Evolutionary conservation across 495 filamentous ascomycete species (phyloP).

Genomic region (Filosporella fistucella): DNA sequence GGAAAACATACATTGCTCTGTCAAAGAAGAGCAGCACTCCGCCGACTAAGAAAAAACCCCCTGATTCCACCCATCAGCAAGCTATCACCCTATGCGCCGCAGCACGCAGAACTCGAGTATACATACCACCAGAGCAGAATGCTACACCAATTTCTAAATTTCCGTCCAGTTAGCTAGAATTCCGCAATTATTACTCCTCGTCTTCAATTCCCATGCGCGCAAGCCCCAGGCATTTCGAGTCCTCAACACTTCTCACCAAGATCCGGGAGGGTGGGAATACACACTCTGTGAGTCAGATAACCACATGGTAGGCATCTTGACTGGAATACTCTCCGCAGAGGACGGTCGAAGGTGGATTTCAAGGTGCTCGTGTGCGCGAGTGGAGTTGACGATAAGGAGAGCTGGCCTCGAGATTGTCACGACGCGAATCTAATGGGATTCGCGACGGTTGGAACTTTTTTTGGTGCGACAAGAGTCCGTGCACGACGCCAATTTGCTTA

Average conservation of each 20-base stretch:
- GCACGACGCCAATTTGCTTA: too few species aligned
- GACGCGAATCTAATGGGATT: conserved; percentile 5
- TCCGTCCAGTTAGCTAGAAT: conserved; percentile 8
- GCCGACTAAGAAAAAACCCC: conserved; percentile 87
- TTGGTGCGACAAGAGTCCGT: too few species aligned
- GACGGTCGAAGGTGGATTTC: background rate
- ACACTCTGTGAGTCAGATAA: conserved; percentile 92
- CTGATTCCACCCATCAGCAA: conserved; percentile 34
- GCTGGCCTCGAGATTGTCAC: conserved; percentile 8
- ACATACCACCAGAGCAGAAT: conserved; percentile 93
- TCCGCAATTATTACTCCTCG: background rate
- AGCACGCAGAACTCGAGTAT: conserved; percentile 22
- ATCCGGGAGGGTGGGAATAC: conserved; percentile 24
- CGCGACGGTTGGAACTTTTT: too few species aligned
- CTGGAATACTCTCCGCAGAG: background rate
- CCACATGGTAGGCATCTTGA: conserved; percentile 66
- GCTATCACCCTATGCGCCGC: conserved; percentile 16
- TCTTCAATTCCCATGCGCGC: conserved; percentile 8
- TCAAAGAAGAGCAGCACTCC: conserved; percentile 97
- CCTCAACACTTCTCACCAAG: background rate
- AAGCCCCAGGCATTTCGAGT: background rate
- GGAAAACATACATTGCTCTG: conserved; percentile 69
- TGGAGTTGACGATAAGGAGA: conserved; percentile 18
- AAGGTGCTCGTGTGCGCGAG: background rate
- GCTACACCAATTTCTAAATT: conserved; percentile 82